Percentiles rank a stretch among this genome's conserved stretches.
Evolutionary conservation across 768 basidiomycete genomes (phyloP).

Genomic region (Mycena haematopus): DNA sequence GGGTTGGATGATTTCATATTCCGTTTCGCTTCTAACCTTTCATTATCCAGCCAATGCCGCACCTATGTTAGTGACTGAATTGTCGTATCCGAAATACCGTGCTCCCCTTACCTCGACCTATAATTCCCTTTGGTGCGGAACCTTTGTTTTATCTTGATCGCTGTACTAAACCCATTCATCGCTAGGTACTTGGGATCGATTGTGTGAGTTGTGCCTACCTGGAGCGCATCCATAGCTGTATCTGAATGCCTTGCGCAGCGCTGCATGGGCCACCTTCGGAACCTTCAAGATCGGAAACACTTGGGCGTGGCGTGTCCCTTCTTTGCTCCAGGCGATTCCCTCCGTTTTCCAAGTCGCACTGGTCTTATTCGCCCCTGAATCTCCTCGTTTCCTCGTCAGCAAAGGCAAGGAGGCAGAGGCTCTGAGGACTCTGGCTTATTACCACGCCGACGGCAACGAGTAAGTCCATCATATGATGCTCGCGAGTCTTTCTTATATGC

Average conservation of each 20-base stretch:
- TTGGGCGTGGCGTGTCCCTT: conserved; percentile 87
- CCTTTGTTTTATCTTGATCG: conserved; percentile 62
- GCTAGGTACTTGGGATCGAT: conserved; percentile 75
- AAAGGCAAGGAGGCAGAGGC: conserved; percentile 78
- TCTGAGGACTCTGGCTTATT: conserved; percentile 71
- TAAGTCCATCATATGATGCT: no score
- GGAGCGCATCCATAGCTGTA: no score
- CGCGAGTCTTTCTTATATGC: neutral
- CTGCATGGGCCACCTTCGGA: no score
- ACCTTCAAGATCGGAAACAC: conserved; percentile 66
- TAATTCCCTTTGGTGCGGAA: conserved; percentile 88
- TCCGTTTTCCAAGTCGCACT: conserved; percentile 69
- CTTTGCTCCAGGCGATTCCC: conserved; percentile 71
- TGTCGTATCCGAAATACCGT: conserved; percentile 84
- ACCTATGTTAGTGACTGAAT: conserved; percentile 83
- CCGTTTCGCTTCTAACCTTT: no score
- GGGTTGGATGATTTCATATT: conserved; percentile 23
- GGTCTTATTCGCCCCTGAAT: conserved; percentile 78
- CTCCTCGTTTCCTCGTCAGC: conserved; percentile 81
- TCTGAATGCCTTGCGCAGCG: no score
- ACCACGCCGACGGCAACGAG: conserved; percentile 80
- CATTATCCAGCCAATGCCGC: conserved; percentile 63
- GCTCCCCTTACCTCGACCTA: conserved; percentile 78
- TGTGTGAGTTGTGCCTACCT: no score
- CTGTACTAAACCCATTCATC: conserved; percentile 9